Conservation (phyloP, 257 asterid species). For the Nicotiana tomentosiformis region DNA sequence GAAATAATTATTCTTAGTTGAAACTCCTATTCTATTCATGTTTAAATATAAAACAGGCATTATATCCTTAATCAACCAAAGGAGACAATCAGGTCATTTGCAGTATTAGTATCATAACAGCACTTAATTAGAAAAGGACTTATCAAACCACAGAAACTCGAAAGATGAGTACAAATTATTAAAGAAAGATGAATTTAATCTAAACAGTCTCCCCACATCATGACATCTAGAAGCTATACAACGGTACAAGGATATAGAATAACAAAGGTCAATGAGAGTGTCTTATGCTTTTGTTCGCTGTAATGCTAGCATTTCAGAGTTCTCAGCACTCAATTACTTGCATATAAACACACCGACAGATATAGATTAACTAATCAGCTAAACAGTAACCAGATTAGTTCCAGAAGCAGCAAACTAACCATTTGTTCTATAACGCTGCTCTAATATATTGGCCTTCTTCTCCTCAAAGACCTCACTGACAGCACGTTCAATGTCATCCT, state of each 20-base stretch:
- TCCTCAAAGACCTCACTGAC: slow-evolving; percentile 68
- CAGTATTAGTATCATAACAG: background rate
- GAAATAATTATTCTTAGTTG: background rate
- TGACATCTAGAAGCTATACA: background rate
- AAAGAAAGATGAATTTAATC: background rate
- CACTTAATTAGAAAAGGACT: background rate
- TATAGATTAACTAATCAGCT: background rate
- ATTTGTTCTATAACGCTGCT: slow-evolving; percentile 79
- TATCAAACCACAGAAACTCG: background rate
- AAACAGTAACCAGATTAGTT: background rate
- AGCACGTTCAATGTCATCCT: slow-evolving; percentile 52
- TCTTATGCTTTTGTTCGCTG: background rate
- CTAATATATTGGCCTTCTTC: slow-evolving; percentile 49
- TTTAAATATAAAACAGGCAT: background rate
- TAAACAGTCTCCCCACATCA: background rate
- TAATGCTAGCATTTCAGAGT: background rate
- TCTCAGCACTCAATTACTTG: background rate
- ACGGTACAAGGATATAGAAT: background rate
- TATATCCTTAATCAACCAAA: background rate
- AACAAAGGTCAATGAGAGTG: background rate
- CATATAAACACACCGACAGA: background rate
- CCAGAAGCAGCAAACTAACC: slow-evolving; percentile 39
- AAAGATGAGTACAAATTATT: background rate
- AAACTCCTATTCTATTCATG: background rate
- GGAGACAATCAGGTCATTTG: background rate